These are phyloP conservation scores for Neurospora tetraspora DNA, from an alignment of 495 filamentous ascomycete genomes.

Conservation along the genomic window DNA sequence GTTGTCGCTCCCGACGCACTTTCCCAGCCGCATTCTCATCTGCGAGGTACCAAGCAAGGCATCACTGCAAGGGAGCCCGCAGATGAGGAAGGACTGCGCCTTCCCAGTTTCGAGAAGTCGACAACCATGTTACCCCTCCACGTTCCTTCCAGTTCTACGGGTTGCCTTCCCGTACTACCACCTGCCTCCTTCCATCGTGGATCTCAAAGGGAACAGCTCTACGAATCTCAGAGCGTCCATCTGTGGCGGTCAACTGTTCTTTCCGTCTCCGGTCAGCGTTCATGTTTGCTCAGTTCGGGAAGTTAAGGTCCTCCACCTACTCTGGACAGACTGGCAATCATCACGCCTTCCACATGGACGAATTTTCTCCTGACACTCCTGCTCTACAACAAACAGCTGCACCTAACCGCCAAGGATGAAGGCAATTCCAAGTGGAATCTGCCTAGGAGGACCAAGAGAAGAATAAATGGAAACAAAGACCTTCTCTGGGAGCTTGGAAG, in stretches of 20 bases:
- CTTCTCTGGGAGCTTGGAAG: background rate
- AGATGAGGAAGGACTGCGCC: background rate
- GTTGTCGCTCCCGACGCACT: background rate
- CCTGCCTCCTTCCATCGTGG: background rate
- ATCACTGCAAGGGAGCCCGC: background rate
- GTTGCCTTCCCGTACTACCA: background rate
- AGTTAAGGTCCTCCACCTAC: background rate
- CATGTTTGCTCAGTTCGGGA: background rate
- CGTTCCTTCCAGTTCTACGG: background rate
- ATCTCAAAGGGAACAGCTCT: background rate
- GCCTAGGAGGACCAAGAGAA: background rate
- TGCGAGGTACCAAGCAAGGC: background rate
- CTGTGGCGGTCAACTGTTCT: background rate
- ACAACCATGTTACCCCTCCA: background rate
- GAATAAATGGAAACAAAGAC: background rate
- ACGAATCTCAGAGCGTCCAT: background rate
- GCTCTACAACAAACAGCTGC: background rate
- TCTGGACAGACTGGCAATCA: background rate
- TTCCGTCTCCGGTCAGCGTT: background rate
- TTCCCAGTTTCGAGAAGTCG: background rate
- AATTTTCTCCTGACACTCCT: background rate
- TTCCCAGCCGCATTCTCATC: background rate
- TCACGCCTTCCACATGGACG: background rate
- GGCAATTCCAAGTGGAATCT: background rate
- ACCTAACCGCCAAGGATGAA: background rate